phyloP scores from a whole-genome alignment of 805 yeast genomes.

The Wickerhamomyces canadensis region DNA sequence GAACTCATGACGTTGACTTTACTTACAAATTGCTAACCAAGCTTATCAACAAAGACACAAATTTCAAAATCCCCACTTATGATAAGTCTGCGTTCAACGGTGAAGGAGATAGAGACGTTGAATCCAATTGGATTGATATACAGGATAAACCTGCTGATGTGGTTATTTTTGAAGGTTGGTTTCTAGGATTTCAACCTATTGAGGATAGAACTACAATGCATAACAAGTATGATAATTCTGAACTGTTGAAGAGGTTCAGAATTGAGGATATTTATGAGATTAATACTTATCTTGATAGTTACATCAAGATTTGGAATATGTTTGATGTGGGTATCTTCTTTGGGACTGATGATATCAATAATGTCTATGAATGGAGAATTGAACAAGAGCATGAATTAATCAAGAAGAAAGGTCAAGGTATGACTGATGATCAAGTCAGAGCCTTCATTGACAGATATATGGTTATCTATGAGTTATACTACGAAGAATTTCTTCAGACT shows the following conservation, averaged over 20 bases:
- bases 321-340: slow-evolving; percentile 59
- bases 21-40: slow-evolving; percentile 29
- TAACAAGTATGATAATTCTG: slow-evolving; percentile 13
- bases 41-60: slow-evolving; percentile 22
- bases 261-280: slow-evolving; percentile 31
- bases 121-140: slow-evolving; percentile 31
- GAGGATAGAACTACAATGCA: slow-evolving; percentile 21
- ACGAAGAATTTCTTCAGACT: slow-evolving; percentile 31
- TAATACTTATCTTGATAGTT: slow-evolving; percentile 46
- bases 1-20: slow-evolving; percentile 71
- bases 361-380: slow-evolving; percentile 74
- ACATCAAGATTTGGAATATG: slow-evolving; percentile 49
- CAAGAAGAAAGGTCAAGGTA: slow-evolving; percentile 55
- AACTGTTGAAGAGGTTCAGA: slow-evolving; percentile 24
- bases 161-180: slow-evolving; percentile 91
- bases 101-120: slow-evolving; percentile 65
- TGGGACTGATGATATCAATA: slow-evolving; percentile 50
- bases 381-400: slow-evolving; percentile 62
- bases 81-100: slow-evolving; percentile 73
- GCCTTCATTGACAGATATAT: slow-evolving; percentile 76
- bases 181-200: slow-evolving; percentile 63
- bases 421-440: slow-evolving; percentile 68
- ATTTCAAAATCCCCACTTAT: slow-evolving; percentile 53
- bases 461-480: slow-evolving; percentile 78
- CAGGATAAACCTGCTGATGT: slow-evolving; percentile 46